Base-by-base conservation (phyloP, 140 eudicot species). In the Bidens hawaiensis region DNA sequence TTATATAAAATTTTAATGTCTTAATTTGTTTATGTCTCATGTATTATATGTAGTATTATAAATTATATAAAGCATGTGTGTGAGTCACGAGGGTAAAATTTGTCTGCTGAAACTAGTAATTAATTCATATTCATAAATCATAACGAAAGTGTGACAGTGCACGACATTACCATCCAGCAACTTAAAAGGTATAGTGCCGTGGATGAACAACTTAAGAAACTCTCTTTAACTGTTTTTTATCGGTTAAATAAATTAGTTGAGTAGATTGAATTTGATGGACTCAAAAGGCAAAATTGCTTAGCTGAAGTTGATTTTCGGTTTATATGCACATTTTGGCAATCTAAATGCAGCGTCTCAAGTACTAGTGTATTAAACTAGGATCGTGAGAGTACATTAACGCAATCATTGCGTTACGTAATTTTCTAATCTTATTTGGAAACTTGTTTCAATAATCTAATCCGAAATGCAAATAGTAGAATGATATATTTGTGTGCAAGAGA, bases 81-180 rank as follows among this genome's bases (percentile, higher is more conserved):
- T 56, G 24, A 22, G 25, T 17, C 24, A 56, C 3, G 42, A 27
- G 28, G 43, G 11, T 28, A 27, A 19, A 56, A 56, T 26, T 50
- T 6, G 18, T 25, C 19, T 12, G 10, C 18, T 5, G 14, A 50
- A 55, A 55, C 24, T 55, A 18, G 23, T 18, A 18, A n/a, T n/a
- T n/a, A 59, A 36, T 5, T 36, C 38, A 19, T 12, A 6, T 34
- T 60, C 65, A 60, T 36, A 5, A 6, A 18, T 60, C 65, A 60
- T 36, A 5, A 60, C 65, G 21, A 60, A 60, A 41, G 65, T 36
- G 50, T 60, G 65, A 60, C 36, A 36, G 3, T 60, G 65, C 12
- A 60, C 13, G 19, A 36, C 49, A 11, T 60, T 34, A 60, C 65
- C 65, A 60, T 21, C 19, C 27, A 28, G 46, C 64, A 57, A 57